Base-by-base conservation (phyloP, 495 filamentous ascomycete species). In the Halenospora varia region DNA sequence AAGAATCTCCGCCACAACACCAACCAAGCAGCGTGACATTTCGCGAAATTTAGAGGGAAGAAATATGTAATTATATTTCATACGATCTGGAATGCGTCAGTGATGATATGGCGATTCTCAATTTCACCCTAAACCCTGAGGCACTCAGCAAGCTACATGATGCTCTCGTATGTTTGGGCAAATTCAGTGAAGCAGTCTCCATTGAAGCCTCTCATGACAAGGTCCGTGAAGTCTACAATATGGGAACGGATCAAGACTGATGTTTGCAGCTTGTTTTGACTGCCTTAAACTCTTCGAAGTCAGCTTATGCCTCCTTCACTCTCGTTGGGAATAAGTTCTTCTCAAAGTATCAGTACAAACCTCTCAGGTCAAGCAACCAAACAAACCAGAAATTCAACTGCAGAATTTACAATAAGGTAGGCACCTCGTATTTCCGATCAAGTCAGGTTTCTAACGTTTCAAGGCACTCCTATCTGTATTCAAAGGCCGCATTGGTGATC, bases 101-200 rank as follows among this genome's bases (percentile, higher is more conserved):
- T 6, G 13, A 4, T 35, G 49, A 13, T 17, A 93, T 90, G 88
- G 76, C 86, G 8, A 76, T 82, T n/a, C 70, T 96, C 19, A 84
- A 82, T 47, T 92, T 97, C 62, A 88, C 89, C 0, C 74, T 98
- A 35, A 82, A 77, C 46, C 89, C 92, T 26, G 81, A 87, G 51
- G 88, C 88, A 9, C 77, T 93, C 19, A 74, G 81, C 24, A 81
- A 80, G 53, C 71, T 98, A 17, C 90, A 97, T 64, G 90, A 97
- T 70, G 79, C 83, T 10, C 78, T 98, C n/a, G 72, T 82, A 50
- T 97, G 94, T 70, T 81, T 98, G 24, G 79, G 84, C 48, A 97
- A 94, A 74, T 97, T 97, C 77, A 90, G 88, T 67, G 94, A 98
- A 60, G 85, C 83, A 44, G 88, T 97, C 10, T 88, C 85, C 24